Evolutionary conservation across 1,284 basidiomycete species (phyloP), one percentile per base, ranked within the genome.

Genomic region (Ceratobasidium sp.): DNA sequence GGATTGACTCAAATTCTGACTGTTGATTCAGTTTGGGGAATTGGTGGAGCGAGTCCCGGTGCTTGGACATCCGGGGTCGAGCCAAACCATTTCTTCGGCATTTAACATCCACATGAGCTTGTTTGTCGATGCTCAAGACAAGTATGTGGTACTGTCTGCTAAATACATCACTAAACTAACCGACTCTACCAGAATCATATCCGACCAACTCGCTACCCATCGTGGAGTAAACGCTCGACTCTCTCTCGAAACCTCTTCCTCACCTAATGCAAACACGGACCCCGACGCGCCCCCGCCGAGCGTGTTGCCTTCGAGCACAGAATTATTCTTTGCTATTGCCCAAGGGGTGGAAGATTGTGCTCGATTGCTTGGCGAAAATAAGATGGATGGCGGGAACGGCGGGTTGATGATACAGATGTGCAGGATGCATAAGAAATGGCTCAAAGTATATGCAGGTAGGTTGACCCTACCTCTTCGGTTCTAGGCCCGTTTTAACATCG

Each of bases 261-360:
- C 83, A 20, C 51, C 61, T 26, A 75, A 68, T 33, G 85, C 85
- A 3, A 84, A 84, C 9, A 88, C 89, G 26, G 88, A 89, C 33
- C 87, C 87, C 12, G 87, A 87, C 15, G 87, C 88, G 23, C 86
- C 91, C 26, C 75, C 64, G 40, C 55, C 68, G 0, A 87, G 90
- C 0, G 89, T 99, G 0, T 88, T 99, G 2, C 95, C 96, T 0
- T 97, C 95, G 0, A 98, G 96, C 0, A 99, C 97, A 0, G 97
- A 99, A 83, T 87, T 99, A 51, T 99, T 99, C 87, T 97, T 97
- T 85, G 96, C 98, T 85, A 99, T 99, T 84, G 95, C 94, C 0
- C 96, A 98, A 84, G 97, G 94, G 60, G 86, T 99, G 63, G 98
- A 99, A 78, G 95, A 97, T 84, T 99, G 97, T 83, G 93, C 95